phyloP scores from a whole-genome alignment of 192 early-diverging fungal species.

The Lobulomyces angularis region DNA sequence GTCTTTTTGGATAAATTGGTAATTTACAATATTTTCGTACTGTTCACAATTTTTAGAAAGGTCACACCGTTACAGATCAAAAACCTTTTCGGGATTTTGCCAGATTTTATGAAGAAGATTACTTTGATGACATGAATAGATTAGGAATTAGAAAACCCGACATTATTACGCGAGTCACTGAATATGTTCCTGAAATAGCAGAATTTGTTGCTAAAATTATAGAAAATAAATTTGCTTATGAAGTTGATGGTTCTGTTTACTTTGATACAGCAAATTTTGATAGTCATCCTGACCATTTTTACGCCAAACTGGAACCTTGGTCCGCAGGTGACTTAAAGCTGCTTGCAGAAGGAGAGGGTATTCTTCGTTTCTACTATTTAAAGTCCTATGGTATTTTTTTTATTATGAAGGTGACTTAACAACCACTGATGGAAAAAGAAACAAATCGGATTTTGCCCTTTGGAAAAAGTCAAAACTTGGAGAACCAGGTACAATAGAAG shows the following conservation, averaged over 20 bases:
- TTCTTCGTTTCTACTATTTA: too few relatives aligned
- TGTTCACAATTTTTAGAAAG: conserved; percentile 22
- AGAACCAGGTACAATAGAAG: conserved; percentile 51
- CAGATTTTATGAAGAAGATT: conserved; percentile 87
- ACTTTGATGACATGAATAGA: conserved; percentile 83
- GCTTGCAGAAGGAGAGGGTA: conserved; percentile 83
- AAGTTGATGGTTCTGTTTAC: conserved; percentile 81
- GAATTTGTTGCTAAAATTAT: conserved; percentile 83
- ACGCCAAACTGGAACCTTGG: conserved; percentile 88
- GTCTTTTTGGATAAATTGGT: conserved; percentile 40
- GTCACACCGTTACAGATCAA: conserved; percentile 66
- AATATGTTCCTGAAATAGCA: conserved; percentile 93
- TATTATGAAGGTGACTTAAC: conserved; percentile 78
- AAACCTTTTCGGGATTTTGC: conserved; percentile 85
- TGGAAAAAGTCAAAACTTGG: conserved; percentile 92
- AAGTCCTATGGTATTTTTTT: too few relatives aligned
- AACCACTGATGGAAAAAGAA: conserved; percentile 53
- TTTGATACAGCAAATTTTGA: conserved; percentile 84
- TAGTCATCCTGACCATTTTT: conserved; percentile 68
- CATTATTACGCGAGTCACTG: conserved; percentile 83
- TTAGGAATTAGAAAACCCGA: conserved; percentile 71
- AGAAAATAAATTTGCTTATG: conserved; percentile 91
- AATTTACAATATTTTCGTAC: conserved; percentile 4
- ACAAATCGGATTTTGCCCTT: conserved; percentile 78
- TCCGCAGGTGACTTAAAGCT: conserved; percentile 68